Evolutionary conservation across 140 eudicot species (phyloP), one percentile per base, ranked within the genome.

Genomic region (Senecio squalidus): DNA sequence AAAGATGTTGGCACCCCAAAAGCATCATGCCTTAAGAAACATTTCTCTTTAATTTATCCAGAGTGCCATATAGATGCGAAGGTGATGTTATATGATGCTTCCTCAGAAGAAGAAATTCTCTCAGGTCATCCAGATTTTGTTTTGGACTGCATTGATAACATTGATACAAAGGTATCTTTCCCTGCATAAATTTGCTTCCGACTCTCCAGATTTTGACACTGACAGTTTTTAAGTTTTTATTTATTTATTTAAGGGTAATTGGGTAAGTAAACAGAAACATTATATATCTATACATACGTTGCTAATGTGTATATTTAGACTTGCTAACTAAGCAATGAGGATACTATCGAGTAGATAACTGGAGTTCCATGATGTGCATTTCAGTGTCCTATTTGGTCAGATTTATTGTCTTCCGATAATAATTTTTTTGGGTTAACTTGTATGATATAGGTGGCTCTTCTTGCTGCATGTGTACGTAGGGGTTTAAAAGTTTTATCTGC

Each of bases 91-190:
- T 92, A 92, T 66, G 98, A 92, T 79, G 59, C 84, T 63, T 87
- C 98, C 22, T 69, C 96, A 29, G 98, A 92, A 76, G 96, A 87
- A 52, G 88, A 92, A 75, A 87, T 92, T 66, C 88, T 92, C 26
- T 84, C 95, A 3, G 98, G 98, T 55, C 27, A 75, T 50, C 98
- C 98, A 11, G 89, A 87, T 74, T 92, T 92, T 80, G 98, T 92
- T 60, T 73, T 92, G 62, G 98, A 92, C 67, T 92, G 98, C 76
- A 92, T 92, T 67, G 98, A 92, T 74, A 92, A 92, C 82, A 92
- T 92, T 23, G 96, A 92, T 68, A 92, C 98, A 31, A 92, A 92
- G 96, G 98, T 92, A 76, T n/a, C 22, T 51, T 10, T 8, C 15
- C 2, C 40, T 44, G 8, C n/a, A 36, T 29, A 6, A 17, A 24